A percentile compares a stretch with the other conserved stretches of the same genome.
Evolutionary conservation across 148 eudicot genomes (phyloP).

Genomic region (Fagopyrum esculentum): DNA sequence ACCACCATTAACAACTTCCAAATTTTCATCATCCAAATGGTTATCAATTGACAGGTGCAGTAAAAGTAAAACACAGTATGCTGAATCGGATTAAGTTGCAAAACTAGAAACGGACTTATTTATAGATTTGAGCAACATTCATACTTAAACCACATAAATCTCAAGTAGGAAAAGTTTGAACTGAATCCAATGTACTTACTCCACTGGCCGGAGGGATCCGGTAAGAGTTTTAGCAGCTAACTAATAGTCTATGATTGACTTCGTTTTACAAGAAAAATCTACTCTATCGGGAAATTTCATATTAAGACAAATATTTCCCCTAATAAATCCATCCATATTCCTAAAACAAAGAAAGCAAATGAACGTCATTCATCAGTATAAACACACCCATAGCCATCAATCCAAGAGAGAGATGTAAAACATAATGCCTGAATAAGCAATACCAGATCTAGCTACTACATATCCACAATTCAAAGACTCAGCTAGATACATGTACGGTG

Average conservation of each 20-base stretch:
- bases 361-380: not conserved
- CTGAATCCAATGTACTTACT: not conserved
- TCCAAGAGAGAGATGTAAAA: constrained; percentile 1
- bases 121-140: not conserved
- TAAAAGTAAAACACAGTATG: not conserved
- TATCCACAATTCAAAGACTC: not conserved
- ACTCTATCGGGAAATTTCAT: not conserved
- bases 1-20: not conserved
- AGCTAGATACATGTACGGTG: not conserved
- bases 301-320: not conserved
- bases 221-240: not conserved
- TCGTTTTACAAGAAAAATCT: not conserved
- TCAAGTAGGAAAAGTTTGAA: not conserved
- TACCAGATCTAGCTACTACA: not conserved
- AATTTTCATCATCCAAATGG: not conserved
- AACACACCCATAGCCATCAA: not conserved
- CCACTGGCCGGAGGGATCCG: not conserved
- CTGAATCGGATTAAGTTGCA: not conserved
- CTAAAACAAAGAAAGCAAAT: not conserved
- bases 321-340: not conserved
- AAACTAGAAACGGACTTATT: not conserved
- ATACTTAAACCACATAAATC: not conserved
- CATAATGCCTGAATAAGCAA: not conserved
- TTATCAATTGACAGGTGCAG: not conserved
- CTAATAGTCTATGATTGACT: not conserved